These are phyloP conservation scores for Schizothecium vesticola DNA, from an alignment of 495 filamentous ascomycete genomes.

Conservation along the genomic window DNA sequence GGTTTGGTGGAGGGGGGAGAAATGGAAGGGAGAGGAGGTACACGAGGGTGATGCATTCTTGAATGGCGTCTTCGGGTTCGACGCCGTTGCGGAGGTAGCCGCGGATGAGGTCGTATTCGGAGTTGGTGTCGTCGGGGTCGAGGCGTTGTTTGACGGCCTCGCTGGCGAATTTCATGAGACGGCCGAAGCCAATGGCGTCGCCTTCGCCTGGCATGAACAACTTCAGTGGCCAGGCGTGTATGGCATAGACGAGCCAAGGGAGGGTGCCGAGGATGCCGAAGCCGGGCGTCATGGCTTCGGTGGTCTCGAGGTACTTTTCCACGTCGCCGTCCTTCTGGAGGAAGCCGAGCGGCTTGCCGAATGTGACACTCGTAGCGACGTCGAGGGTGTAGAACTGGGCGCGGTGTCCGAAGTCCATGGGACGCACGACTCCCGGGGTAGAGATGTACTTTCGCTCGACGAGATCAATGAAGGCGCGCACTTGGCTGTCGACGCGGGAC, in stretches of 20 bases:
- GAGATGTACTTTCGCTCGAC: not conserved
- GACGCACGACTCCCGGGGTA: not conserved
- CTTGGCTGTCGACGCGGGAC: slow-evolving; percentile 1
- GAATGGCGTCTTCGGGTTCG: slow-evolving; percentile 2
- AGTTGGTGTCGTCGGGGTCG: not conserved
- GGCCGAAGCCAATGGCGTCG: slow-evolving; percentile 24
- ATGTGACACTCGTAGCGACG: slow-evolving; percentile 1
- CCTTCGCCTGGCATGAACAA: slow-evolving; percentile 17
- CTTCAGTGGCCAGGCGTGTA: slow-evolving; percentile 14
- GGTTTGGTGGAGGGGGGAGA: no score
- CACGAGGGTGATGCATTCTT: slow-evolving; percentile 8
- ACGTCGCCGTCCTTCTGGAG: slow-evolving; percentile 5
- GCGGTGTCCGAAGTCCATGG: slow-evolving; percentile 8
- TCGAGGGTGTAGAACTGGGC: slow-evolving; percentile 5
- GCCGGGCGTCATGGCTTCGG: slow-evolving; percentile 2
- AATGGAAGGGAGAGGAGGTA: not conserved
- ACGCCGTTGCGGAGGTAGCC: slow-evolving; percentile 6
- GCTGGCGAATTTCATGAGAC: slow-evolving; percentile 20
- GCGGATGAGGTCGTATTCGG: slow-evolving; percentile 6
- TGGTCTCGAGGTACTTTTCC: slow-evolving; percentile 8
- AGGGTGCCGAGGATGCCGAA: slow-evolving; percentile 4
- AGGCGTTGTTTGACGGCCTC: slow-evolving; percentile 5
- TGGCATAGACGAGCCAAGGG: slow-evolving; percentile 5
- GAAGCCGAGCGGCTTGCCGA: slow-evolving; percentile 1
- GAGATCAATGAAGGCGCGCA: slow-evolving; percentile 3